Conservation (phyloP, 140 eudicot genomes). For the Stevia rebaudiana region DNA sequence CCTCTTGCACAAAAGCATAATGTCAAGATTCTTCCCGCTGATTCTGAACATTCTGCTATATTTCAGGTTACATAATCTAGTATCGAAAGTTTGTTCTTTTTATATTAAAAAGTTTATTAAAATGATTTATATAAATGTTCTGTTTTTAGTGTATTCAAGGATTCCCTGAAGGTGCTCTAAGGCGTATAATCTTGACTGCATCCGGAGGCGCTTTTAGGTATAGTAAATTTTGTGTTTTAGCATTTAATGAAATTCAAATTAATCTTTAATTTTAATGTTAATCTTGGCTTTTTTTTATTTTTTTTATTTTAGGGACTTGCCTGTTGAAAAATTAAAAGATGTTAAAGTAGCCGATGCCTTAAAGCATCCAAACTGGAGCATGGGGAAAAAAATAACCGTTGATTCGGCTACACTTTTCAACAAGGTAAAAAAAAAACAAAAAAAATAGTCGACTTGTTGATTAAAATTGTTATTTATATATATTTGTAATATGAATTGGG, state of each 20-base stretch:
- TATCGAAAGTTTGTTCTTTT: neutral
- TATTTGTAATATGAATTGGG: neutral
- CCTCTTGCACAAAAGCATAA: slow-evolving; percentile 97
- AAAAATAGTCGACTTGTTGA: neutral
- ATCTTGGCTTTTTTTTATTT: slow-evolving; percentile 2
- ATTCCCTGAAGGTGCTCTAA: slow-evolving; percentile 86
- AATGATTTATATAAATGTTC: slow-evolving; percentile 10
- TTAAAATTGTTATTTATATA: neutral
- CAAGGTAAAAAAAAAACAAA: slow-evolving; percentile 41
- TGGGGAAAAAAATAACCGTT: slow-evolving; percentile 97
- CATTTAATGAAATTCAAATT: neutral
- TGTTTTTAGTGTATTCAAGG: slow-evolving; percentile 91
- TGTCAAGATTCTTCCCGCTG: slow-evolving; percentile 97
- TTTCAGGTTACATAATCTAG: slow-evolving; percentile 68
- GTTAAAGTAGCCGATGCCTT: slow-evolving; percentile 98
- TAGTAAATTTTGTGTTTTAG: neutral
- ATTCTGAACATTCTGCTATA: slow-evolving; percentile 98
- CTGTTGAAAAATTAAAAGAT: slow-evolving; percentile 88
- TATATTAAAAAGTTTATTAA: no score
- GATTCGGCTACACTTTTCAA: slow-evolving; percentile 98
- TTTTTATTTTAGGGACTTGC: slow-evolving; percentile 75
- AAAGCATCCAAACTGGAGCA: slow-evolving; percentile 99
- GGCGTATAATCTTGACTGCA: slow-evolving; percentile 94
- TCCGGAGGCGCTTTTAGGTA: slow-evolving; percentile 99
- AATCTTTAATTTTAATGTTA: neutral